A percentile compares a stretch with the other conserved stretches of the same genome.
Evolutionary conservation across 2,329 filamentous ascomycete species (phyloP).

Genomic region (Claviceps sp.): DNA sequence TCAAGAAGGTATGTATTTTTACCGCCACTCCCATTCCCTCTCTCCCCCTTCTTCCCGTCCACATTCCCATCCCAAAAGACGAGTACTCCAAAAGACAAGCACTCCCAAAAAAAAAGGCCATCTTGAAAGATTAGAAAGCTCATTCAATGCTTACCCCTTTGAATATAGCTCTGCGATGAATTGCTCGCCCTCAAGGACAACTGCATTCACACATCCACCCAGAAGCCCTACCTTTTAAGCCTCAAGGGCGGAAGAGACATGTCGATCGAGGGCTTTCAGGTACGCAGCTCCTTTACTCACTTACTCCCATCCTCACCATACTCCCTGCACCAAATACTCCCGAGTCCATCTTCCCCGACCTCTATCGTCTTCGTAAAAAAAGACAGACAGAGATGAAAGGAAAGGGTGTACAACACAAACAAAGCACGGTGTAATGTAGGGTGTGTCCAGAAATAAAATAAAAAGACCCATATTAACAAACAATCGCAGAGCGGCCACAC

Average conservation of each 20-base stretch:
- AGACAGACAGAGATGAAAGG: neutral
- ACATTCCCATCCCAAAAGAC: no score
- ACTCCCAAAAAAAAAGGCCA: no score
- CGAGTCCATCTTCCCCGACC: no score
- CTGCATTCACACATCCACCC: conserved; percentile 47
- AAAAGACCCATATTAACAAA: neutral
- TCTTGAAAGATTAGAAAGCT: no score
- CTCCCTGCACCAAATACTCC: no score
- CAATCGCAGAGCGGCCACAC: conserved; percentile 43
- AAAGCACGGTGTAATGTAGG: no score
- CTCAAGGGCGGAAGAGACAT: conserved; percentile 47
- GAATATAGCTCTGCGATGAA: conserved; percentile 16
- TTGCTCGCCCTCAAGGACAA: conserved; percentile 38
- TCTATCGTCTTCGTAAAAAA: no score
- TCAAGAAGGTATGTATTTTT: conserved; percentile 2
- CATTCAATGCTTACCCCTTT: no score
- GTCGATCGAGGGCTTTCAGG: conserved; percentile 46
- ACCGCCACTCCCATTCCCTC: neutral
- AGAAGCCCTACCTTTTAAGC: conserved; percentile 46
- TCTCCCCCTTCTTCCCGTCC: no score
- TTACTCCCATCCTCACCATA: neutral
- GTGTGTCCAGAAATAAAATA: neutral
- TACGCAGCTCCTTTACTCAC: conserved; percentile 15
- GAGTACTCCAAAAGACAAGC: no score
- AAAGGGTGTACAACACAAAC: neutral